Evolutionary conservation across 352 stramenopile species (phyloP), one percentile per base, ranked within the genome.

Genomic region (Phytopythium mirpurense): DNA sequence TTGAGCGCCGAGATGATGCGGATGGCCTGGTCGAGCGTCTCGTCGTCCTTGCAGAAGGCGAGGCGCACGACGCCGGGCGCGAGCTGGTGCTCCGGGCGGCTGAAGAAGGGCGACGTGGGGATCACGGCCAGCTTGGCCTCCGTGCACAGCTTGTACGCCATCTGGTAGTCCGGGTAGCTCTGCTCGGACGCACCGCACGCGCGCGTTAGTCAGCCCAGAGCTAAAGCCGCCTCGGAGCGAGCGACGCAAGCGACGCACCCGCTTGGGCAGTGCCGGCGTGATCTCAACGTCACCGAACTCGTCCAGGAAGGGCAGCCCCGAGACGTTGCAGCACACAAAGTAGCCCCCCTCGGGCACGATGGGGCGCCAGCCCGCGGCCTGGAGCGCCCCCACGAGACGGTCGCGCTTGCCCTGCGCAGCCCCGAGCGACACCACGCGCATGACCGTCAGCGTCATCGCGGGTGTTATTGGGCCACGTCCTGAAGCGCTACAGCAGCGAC

Each of bases 1-100:
- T 56, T 62, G 26, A 86, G 54, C n/a, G 64, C 72, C 47, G 77
- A 63, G 58, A 94, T 93, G 60, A 90, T 72, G 40, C 74, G 63
- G 45, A 93, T 91, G 31, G 92, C 92, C 38, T 91, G 74, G 51
- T 92, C 69, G 19, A 98, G 65, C 6, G 90, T 98, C 55, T 96
- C 82, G 60, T 98, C 95, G 57, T 96, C 94, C 68, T 99, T 99
- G 68, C 96, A 99, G 75, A 97, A 99, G 10, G 94, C 95, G 54
- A 99, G 91, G 40, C 96, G 90, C 27, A 93, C 78, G 29, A 95
- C 49, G 12, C 75, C 85, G 0, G 69, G 76, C 15, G 86, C 85
- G 11, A 96, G 63, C 41, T 83, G 74, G 56, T 95, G 77, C 59
- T 95, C 93, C 1, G 74, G 70, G 19, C 68, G 62, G 40, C 78